Conservation (phyloP, 768 basidiomycete genomes). For the Lentinula detonsa region DNA sequence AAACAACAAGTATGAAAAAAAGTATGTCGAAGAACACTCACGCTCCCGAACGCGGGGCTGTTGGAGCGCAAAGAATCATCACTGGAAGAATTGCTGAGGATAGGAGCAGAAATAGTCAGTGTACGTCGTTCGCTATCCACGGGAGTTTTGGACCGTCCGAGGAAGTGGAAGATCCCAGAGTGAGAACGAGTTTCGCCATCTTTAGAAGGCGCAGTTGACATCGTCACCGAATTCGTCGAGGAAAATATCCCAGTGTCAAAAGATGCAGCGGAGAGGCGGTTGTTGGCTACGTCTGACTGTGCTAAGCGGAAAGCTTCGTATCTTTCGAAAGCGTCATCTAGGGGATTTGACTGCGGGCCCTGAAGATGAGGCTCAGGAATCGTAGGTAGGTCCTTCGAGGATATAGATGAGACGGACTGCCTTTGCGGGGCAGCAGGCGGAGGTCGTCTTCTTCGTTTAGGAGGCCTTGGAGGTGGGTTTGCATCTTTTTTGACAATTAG, state of each 20-base stretch:
- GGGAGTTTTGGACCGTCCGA: slow-evolving; percentile 55
- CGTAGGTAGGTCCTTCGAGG: slow-evolving; percentile 50
- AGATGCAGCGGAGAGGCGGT: slow-evolving; percentile 62
- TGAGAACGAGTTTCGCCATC: slow-evolving; percentile 31
- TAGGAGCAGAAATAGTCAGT: slow-evolving; percentile 66
- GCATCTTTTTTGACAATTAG: slow-evolving; percentile 66
- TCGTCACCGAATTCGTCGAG: slow-evolving; percentile 28
- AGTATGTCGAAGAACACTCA: slow-evolving; percentile 25
- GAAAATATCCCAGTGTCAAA: slow-evolving; percentile 40
- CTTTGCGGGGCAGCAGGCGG: slow-evolving; percentile 42
- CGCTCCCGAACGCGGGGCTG: slow-evolving; percentile 66
- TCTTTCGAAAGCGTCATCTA: slow-evolving; percentile 85
- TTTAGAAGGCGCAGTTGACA: slow-evolving; percentile 22
- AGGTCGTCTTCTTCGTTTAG: slow-evolving; percentile 32
- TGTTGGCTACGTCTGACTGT: slow-evolving; percentile 31
- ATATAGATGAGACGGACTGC: slow-evolving; percentile 19
- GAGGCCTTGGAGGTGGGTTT: slow-evolving; percentile 38
- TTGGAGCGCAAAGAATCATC: slow-evolving; percentile 30
- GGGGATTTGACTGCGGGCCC: slow-evolving; percentile 31
- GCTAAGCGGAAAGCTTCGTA: slow-evolving; percentile 78
- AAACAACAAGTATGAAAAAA: not conserved
- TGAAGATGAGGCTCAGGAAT: slow-evolving; percentile 30
- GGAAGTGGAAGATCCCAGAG: slow-evolving; percentile 53
- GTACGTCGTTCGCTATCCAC: slow-evolving; percentile 34
- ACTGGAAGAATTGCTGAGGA: slow-evolving; percentile 28